Evolutionary conservation across 106 monocot genomes (phyloP), one percentile per base, ranked within the genome.

Genomic region (Phalaenopsis equestris): DNA sequence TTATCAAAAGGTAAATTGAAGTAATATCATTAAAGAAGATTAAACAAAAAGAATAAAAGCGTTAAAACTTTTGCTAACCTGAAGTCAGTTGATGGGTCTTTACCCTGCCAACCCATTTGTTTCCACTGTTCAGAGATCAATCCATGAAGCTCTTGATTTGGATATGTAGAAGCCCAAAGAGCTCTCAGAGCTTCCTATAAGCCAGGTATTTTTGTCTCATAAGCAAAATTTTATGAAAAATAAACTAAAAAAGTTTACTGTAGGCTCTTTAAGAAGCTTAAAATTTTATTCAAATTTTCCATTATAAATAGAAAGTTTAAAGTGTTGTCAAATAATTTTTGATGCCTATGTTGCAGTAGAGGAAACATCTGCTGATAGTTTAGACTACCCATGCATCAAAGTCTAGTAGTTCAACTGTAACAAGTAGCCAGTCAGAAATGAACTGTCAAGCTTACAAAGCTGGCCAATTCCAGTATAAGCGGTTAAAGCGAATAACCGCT

Each of bases 91-190:
- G 96, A 96, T 81, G 93, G 96, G 72, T 96, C 93, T 76, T 83
- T 91, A 19, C 96, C 96, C 82, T 96, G 96, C 96, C 96, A 96
- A 38, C 96, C 96, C 96, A 96, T 93, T 76, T 91, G 85, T 49
- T 96, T 96, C 96, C 96, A 96, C 80, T 96, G 93, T 2, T 96
- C 93, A 76, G 96, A 96, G 80, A 93, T 87, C 80, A 96, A 80
- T 74, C 86, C 86, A 74, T 81, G 49, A 30, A 96, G 86, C 80
- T 93, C 91, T 86, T 91, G 85, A 78, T 88, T 87, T 47, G 93
- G 96, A 74, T 90, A 96, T 41, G 96, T 91, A 5, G 93, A 91
- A 77, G 72, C 55, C 96, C 96, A 96, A 77, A 96, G 89, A 81
- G 96, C 89, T 81, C 77, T 91, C 73, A 96, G 81, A 39, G 91